Evolutionary conservation across 2,329 filamentous ascomycete species (phyloP).

Genomic region (Pseudogymnoascus sp.): DNA sequence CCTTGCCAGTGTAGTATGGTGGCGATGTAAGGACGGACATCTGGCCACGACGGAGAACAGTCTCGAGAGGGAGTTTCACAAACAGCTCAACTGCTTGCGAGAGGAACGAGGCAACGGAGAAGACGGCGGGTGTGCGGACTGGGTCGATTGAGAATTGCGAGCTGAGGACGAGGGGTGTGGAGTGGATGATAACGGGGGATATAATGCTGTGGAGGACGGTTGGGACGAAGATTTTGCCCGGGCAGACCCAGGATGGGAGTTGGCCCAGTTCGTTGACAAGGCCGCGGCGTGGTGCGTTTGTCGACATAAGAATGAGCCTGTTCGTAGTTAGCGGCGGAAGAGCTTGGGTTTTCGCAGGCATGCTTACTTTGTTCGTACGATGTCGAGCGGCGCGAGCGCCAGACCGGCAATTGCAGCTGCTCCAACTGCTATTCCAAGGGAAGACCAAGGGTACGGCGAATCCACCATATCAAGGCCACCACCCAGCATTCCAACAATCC

Average conservation of each 20-base stretch:
- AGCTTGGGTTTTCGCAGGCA: background rate
- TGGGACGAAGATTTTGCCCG: slow-evolving; percentile 65
- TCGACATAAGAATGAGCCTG: slow-evolving; percentile 75
- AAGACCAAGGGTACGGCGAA: slow-evolving; percentile 74
- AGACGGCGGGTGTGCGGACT: slow-evolving; percentile 70
- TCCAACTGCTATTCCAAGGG: slow-evolving; percentile 62
- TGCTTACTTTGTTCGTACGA: slow-evolving; percentile 64
- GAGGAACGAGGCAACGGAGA: slow-evolving; percentile 74
- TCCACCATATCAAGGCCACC: slow-evolving; percentile 58
- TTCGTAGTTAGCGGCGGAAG: slow-evolving; percentile 25
- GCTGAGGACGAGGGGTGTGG: slow-evolving; percentile 76
- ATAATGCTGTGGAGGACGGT: slow-evolving; percentile 80
- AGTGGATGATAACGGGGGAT: slow-evolving; percentile 73
- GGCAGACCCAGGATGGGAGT: slow-evolving; percentile 70
- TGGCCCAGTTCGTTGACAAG: slow-evolving; percentile 63
- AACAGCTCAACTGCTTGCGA: slow-evolving; percentile 74
- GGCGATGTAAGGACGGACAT: slow-evolving; percentile 57
- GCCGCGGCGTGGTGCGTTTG: slow-evolving; percentile 68
- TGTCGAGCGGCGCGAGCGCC: slow-evolving; percentile 77
- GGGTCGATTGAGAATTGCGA: slow-evolving; percentile 80
- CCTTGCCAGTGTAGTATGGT: slow-evolving; percentile 39
- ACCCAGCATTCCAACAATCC: slow-evolving; percentile 42
- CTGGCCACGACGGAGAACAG: slow-evolving; percentile 81
- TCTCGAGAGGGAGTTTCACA: slow-evolving; percentile 83
- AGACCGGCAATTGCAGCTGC: slow-evolving; percentile 67